Evolutionary conservation across 1,284 basidiomycete species (phyloP), one percentile per base, ranked within the genome.

Genomic region (Microbotryum scabiosae): DNA sequence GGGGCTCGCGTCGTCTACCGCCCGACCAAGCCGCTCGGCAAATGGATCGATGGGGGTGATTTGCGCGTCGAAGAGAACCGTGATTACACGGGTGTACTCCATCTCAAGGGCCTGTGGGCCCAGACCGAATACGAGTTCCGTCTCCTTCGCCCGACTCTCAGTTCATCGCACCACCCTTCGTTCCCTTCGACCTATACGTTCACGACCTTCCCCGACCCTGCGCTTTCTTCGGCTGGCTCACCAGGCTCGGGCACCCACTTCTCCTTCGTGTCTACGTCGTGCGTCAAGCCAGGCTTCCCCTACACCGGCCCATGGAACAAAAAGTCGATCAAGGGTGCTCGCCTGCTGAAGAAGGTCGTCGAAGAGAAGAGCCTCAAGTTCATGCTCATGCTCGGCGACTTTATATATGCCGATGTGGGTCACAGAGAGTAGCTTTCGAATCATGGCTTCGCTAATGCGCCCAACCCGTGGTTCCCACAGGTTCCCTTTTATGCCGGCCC

Each of bases 331-430:
- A 63, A 57, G 45, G 76, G 71, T 4, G 69, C 70, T 7, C 54
- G 56, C 25, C 55, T 65, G 7, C 62, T 73, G 26, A 56, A 61
- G 14, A 55, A 66, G 36, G 59, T 63, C 18, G 69, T 69, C 23
- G 62, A 62, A 50, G 46, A 56, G 7, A 57, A 66, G 26, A 54
- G 56, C 1, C 54, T 67, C 44, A 65, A 65, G 28, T 87, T 86
- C 67, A 73, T 86, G 74, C 70, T 86, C 14, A 82, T 85, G 71
- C 74, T 86, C 55, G 85, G 85, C 23, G 85, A 88, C 70, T 84
- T 86, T 69, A 85, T 89, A 68, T 88, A 89, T 68, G 85, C 84
- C 7, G 86, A 89, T 70, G 82, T 87, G 2, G 36, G 36, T 41
- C 10, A 41, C 36, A 41, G 16, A 41, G 36, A 41, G 36, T 41